Conservation (phyloP, 441 rosid genomes). For the Pelargonium australe region DNA sequence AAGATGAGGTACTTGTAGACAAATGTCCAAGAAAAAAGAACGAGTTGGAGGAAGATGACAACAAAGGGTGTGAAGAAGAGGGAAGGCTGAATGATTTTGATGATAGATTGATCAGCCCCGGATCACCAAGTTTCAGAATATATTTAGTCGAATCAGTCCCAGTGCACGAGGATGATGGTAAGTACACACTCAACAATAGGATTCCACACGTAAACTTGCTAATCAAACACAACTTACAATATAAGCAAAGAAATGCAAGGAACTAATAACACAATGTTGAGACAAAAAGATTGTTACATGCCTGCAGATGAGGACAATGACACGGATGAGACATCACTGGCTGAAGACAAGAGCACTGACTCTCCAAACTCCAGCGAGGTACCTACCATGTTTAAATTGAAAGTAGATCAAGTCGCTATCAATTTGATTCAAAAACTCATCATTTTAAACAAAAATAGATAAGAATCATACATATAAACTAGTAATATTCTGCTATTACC, state of each 20-base stretch:
- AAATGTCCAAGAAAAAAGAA: not conserved
- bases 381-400: not conserved
- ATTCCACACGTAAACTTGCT: not conserved
- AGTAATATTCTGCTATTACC: not conserved
- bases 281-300: not conserved
- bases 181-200: constrained; percentile 7
- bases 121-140: constrained; percentile 75
- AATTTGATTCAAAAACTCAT: not conserved
- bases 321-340: constrained; percentile 10
- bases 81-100: constrained; percentile 21
- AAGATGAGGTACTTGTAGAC: too few relatives aligned
- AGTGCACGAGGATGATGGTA: constrained; percentile 21
- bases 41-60: constrained; percentile 15
- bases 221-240: not conserved
- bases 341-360: constrained; percentile 9
- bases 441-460: too few relatives aligned
- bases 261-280: not conserved
- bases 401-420: too few relatives aligned
- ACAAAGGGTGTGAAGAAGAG: constrained; percentile 19
- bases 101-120: constrained; percentile 26
- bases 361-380: constrained; percentile 26
- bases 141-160: constrained; percentile 38
- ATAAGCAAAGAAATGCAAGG: not conserved
- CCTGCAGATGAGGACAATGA: constrained; percentile 26
- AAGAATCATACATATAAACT: not conserved